Conservation (phyloP, 176 grass and related monocot genomes). For the Aegilops sharonensis region DNA sequence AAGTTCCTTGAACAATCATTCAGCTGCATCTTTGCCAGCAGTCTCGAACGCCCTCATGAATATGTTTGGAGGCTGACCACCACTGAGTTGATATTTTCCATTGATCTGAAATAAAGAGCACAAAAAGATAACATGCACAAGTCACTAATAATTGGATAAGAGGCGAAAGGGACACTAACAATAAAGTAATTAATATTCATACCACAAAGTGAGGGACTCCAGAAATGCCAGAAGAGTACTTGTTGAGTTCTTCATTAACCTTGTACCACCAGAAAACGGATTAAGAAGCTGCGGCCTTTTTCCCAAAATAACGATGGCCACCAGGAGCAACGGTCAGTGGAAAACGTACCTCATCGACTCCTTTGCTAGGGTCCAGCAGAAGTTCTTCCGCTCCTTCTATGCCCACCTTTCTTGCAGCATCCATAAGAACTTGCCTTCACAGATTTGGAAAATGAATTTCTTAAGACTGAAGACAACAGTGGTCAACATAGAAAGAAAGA, state of each 20-base stretch:
- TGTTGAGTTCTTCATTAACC: slow-evolving; percentile 83
- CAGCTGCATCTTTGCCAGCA: slow-evolving; percentile 39
- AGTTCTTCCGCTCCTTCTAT: slow-evolving; percentile 85
- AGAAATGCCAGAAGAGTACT: slow-evolving; percentile 80
- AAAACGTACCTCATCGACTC: slow-evolving; percentile 62
- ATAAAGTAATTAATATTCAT: slow-evolving; percentile 14
- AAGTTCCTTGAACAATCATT: slow-evolving; percentile 11
- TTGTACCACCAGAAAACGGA: slow-evolving; percentile 28
- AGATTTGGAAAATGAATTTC: slow-evolving; percentile 16
- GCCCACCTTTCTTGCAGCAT: slow-evolving; percentile 81
- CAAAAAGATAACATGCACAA: not conserved
- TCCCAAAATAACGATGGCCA: not conserved
- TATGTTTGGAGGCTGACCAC: slow-evolving; percentile 80
- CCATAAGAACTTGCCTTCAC: slow-evolving; percentile 78
- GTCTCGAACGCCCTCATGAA: slow-evolving; percentile 64
- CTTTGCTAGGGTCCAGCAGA: slow-evolving; percentile 67
- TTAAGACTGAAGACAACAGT: not conserved
- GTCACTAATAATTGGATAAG: not conserved
- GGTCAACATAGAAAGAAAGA: slow-evolving; percentile 4
- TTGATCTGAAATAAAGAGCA: slow-evolving; percentile 54
- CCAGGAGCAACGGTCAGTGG: not conserved
- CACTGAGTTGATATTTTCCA: slow-evolving; percentile 74
- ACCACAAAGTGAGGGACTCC: slow-evolving; percentile 91
- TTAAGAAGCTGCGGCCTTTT: not conserved
- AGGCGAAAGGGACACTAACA: not conserved